phyloP scores from a whole-genome alignment of 306 rosid genomes.

The Gillenia trifoliata region DNA sequence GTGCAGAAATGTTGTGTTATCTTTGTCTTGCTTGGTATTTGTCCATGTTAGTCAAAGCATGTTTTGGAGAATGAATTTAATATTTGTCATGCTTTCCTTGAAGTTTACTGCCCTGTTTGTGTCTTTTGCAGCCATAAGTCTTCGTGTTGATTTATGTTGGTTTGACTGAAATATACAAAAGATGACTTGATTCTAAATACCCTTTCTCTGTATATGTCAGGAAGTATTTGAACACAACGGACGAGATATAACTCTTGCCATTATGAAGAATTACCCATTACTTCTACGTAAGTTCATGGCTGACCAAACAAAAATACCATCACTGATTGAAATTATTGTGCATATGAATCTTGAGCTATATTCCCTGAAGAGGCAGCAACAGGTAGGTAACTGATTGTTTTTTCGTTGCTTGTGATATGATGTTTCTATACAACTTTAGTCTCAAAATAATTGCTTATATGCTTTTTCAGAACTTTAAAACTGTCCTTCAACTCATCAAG shows the following conservation, averaged over 20 bases:
- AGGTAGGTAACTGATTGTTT: slow-evolving; percentile 39
- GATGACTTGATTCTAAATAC: background rate
- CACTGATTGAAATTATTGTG: slow-evolving; percentile 67
- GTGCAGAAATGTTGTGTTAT: background rate
- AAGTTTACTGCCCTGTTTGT: slow-evolving; percentile 8
- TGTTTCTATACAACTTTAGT: slow-evolving; percentile 10
- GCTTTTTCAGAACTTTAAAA: slow-evolving; percentile 66
- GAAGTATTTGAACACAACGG: slow-evolving; percentile 73
- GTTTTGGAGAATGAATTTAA: background rate
- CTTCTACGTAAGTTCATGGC: slow-evolving; percentile 86
- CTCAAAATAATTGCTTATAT: slow-evolving; percentile 18
- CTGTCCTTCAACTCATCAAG: slow-evolving; percentile 72
- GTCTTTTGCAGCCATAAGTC: slow-evolving; percentile 9
- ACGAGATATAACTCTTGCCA: slow-evolving; percentile 74
- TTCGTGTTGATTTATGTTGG: background rate
- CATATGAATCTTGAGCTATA: slow-evolving; percentile 80
- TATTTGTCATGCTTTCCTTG: slow-evolving; percentile 8
- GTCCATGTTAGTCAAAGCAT: background rate
- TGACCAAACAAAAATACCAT: slow-evolving; percentile 73
- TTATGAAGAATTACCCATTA: slow-evolving; percentile 76
- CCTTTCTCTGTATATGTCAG: slow-evolving; percentile 30
- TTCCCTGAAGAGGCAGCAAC: slow-evolving; percentile 89
- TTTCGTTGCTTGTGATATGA: slow-evolving; percentile 11
- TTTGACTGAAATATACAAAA: background rate
- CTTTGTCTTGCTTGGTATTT: background rate